phyloP scores from a whole-genome alignment of 148 eudicot species.

The Camellia japonica region DNA sequence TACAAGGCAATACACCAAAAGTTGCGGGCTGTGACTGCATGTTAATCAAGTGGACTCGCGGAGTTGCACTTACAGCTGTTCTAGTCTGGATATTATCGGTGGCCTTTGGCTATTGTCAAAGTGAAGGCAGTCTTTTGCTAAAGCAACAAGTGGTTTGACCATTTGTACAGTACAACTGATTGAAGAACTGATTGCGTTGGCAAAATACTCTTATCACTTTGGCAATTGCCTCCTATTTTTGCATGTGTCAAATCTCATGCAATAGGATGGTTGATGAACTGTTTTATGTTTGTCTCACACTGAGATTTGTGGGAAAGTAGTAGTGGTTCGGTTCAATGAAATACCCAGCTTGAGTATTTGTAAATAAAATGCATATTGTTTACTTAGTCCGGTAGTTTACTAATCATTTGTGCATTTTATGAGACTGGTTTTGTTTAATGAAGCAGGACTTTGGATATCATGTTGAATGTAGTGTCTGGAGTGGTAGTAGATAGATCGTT shows the following conservation, averaged over 20 bases:
- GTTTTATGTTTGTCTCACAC: neutral
- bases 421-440: neutral
- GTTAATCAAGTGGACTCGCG: conserved; percentile 18
- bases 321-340: neutral
- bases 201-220: neutral
- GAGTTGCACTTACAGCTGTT: neutral
- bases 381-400: neutral
- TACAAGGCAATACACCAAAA: conserved; percentile 58
- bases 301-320: neutral
- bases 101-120: neutral
- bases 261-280: no score
- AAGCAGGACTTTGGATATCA: neutral
- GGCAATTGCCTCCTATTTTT: neutral
- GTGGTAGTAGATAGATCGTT: no score
- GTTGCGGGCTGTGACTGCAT: conserved; percentile 26
- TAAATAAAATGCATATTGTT: neutral
- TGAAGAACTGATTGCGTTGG: no score
- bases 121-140: neutral
- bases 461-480: neutral
- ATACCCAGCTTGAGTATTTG: neutral
- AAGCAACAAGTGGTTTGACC: neutral
- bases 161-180: neutral
- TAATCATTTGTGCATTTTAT: neutral
- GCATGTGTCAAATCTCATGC: neutral
- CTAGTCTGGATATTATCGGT: neutral